A percentile compares a stretch with the other conserved stretches of the same genome.
Evolutionary conservation across 495 filamentous ascomycete species (phyloP).

Genomic region (Sabuloglossum arenarium): DNA sequence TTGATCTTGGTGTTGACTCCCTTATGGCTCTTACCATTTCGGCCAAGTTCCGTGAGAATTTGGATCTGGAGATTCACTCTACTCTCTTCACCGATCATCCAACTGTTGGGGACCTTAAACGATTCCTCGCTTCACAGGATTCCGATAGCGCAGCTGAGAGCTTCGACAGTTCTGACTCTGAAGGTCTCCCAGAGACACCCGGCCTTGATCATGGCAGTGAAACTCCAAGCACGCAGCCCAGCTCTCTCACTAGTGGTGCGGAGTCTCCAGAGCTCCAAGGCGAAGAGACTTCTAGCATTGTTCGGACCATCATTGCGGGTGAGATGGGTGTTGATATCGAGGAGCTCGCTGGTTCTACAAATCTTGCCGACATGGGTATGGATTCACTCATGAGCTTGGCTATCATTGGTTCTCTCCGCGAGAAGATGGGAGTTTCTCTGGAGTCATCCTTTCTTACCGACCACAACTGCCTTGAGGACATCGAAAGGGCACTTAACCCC

Average conservation of each 20-base stretch:
- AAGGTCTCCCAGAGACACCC: neutral
- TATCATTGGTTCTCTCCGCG: slow-evolving; percentile 19
- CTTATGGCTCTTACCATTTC: slow-evolving; percentile 3
- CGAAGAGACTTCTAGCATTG: neutral
- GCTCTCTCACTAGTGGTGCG: neutral
- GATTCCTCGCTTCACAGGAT: neutral
- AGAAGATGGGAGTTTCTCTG: slow-evolving; percentile 21
- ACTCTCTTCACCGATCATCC: slow-evolving; percentile 2
- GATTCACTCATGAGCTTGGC: slow-evolving; percentile 28
- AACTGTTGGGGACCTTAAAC: slow-evolving; percentile 5
- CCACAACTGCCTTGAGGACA: slow-evolving; percentile 17
- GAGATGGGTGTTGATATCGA: slow-evolving; percentile 22
- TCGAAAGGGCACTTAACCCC: neutral
- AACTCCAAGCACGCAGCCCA: neutral
- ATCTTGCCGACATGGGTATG: slow-evolving; percentile 25
- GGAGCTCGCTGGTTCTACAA: slow-evolving; percentile 18
- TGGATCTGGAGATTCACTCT: slow-evolving; percentile 3
- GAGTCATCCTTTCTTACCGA: slow-evolving; percentile 20
- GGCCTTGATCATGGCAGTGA: neutral
- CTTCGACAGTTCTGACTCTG: neutral
- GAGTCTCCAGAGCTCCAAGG: neutral
- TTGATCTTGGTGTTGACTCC: slow-evolving; percentile 6
- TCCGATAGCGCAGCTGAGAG: neutral
- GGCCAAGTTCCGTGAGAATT: slow-evolving; percentile 3
- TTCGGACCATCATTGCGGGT: slow-evolving; percentile 21